These are phyloP conservation scores for Salvia sclarea DNA, from an alignment of 305 asterid species.

Conservation along the genomic window DNA sequence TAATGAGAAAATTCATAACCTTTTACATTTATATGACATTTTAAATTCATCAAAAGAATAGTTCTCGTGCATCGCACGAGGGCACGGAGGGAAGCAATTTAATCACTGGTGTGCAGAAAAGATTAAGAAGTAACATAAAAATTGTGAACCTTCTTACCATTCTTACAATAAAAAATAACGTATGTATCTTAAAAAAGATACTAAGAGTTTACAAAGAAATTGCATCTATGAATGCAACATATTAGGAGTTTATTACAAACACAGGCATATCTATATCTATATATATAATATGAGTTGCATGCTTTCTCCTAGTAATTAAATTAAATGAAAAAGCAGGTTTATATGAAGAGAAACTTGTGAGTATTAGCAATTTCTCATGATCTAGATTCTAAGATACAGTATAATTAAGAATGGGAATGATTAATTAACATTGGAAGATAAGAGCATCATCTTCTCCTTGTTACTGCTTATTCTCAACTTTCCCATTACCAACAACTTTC, in stretches of 20 bases:
- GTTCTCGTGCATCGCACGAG: too few species aligned
- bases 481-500: slow-evolving; percentile 25
- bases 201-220: neutral
- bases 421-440: neutral
- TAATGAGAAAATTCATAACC: too few species aligned
- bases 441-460: too few species aligned
- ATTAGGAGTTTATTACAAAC: slow-evolving; percentile 7
- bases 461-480: slow-evolving; percentile 6
- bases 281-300: too few species aligned
- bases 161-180: too few species aligned
- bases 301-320: neutral
- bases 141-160: neutral
- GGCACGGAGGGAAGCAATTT: too few species aligned
- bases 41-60: too few species aligned
- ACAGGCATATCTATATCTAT: neutral
- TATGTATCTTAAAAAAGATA: neutral
- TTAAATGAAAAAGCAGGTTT: slow-evolving; percentile 14
- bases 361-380: slow-evolving; percentile 34
- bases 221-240: neutral
- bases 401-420: slow-evolving; percentile 30
- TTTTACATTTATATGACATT: too few species aligned
- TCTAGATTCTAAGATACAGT: slow-evolving; percentile 43
- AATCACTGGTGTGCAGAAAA: neutral
- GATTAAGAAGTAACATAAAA: neutral
- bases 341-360: slow-evolving; percentile 7